phyloP scores from a whole-genome alignment of 2,329 filamentous ascomycete species.

The Fusarium drepaniforme region DNA sequence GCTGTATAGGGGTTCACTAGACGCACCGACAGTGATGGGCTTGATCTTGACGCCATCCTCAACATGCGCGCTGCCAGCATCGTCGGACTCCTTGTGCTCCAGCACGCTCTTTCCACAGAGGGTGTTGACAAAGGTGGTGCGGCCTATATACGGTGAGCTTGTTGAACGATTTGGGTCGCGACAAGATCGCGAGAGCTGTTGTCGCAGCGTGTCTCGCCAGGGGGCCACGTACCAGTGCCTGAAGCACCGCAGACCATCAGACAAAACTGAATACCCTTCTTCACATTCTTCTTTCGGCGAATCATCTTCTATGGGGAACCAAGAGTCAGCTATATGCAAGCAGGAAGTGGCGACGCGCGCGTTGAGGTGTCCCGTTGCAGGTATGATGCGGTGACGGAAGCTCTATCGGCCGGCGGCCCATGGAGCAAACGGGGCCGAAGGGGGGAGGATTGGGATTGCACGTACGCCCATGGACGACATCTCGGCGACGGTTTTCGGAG shows the following conservation, averaged over 20 bases:
- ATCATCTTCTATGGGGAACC: conserved; percentile 81
- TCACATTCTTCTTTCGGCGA: conserved; percentile 99
- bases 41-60: conserved; percentile 99
- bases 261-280: conserved; percentile 99
- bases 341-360: conserved; percentile 24
- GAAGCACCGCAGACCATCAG: conserved; percentile 99
- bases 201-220: conserved; percentile 29
- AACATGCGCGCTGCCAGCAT: conserved; percentile 87
- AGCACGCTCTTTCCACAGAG: conserved; percentile 96
- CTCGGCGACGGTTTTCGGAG: conserved; percentile 35
- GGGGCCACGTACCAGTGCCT: conserved; percentile 82
- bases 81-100: conserved; percentile 91
- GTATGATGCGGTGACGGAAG: conserved; percentile 37
- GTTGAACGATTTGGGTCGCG: conserved; percentile 18
- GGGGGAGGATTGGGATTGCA: conserved; percentile 33
- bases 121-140: conserved; percentile 99
- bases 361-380: conserved; percentile 25
- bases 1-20: not conserved
- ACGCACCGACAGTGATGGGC: conserved; percentile 92
- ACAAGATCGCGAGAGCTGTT: conserved; percentile 13
- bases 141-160: conserved; percentile 69
- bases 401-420: conserved; percentile 36
- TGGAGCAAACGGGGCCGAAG: conserved; percentile 28
- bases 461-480: conserved; percentile 53
- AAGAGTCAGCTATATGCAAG: conserved; percentile 45